These are phyloP conservation scores for Silene uniflora DNA, from an alignment of 148 eudicot genomes.

Conservation along the genomic window DNA sequence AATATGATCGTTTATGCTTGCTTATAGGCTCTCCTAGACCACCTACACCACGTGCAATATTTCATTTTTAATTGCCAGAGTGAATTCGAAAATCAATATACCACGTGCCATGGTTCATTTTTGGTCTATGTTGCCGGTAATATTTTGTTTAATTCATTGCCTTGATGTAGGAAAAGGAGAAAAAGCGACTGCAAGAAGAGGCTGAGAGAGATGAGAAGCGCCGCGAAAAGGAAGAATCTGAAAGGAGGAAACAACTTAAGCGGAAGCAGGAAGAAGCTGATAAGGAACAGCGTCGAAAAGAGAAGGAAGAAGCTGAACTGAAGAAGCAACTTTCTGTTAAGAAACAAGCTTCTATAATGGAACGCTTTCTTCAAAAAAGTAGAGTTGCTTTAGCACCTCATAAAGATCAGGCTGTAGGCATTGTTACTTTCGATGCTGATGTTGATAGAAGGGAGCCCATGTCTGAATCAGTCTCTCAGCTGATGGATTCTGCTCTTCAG, in stretches of 20 bases:
- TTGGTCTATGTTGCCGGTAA: not conserved
- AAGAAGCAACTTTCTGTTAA: slow-evolving; percentile 61
- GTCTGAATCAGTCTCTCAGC: slow-evolving; percentile 39
- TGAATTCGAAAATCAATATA: not conserved
- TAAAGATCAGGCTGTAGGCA: slow-evolving; percentile 30
- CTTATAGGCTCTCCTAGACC: not conserved
- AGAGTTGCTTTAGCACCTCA: slow-evolving; percentile 37
- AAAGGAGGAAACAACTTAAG: slow-evolving; percentile 53
- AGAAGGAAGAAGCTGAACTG: slow-evolving; percentile 84
- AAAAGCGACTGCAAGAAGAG: slow-evolving; percentile 69
- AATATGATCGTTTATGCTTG: not conserved
- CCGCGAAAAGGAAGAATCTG: slow-evolving; percentile 70
- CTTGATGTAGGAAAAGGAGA: slow-evolving; percentile 73
- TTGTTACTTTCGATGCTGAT: slow-evolving; percentile 23
- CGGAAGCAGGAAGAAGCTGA: slow-evolving; percentile 85
- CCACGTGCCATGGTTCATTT: not conserved
- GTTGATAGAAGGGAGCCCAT: slow-evolving; percentile 20
- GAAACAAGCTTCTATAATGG: slow-evolving; percentile 94
- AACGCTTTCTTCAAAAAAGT: slow-evolving; percentile 67
- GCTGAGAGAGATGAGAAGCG: slow-evolving; percentile 79
- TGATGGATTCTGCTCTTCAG: slow-evolving; percentile 66
- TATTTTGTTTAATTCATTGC: not conserved
- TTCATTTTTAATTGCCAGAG: not conserved
- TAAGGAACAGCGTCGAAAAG: slow-evolving; percentile 66
- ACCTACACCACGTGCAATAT: not conserved